Base-by-base conservation (phyloP, 306 rosid species). In the Elaeagnus macrophylla region DNA sequence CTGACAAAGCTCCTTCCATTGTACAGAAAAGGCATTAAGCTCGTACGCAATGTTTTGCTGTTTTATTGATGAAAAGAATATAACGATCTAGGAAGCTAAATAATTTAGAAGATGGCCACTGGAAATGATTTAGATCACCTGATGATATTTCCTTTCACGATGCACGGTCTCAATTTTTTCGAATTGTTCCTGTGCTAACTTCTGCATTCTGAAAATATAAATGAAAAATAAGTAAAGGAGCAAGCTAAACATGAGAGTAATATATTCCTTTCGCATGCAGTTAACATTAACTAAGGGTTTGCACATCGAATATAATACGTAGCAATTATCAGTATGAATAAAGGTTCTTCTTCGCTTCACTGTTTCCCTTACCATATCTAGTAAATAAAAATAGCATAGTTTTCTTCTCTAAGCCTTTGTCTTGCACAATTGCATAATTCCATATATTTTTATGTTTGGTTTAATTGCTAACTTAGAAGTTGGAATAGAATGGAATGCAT, bases 31-130 rank as follows among this genome's bases (percentile, higher is more conserved):
- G 36, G 95, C 95, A 82, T 69, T 81, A 67, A 91, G 96, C 86
- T 91, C 97, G 60, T 75, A 78, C 2, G 96, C 93, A 38, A 96
- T 85, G 61, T 72, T 91, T 87, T 82, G 95, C 96, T 91, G 87
- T 64, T 14, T 16, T 6, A 68, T 35, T 54, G 59, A 67, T 8
- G 45, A 16, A 12, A 16, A 20, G 43, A 14, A 14, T 7, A 43
- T 47, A 19, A 6, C 13, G 48, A 72, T 51, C 19, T 50, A 51
- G 55, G 20, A 41, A 51, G 15, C 43, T 15, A 39, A 66, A 55
- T 40, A 53, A 71, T 20, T 66, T 49, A 40, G 19, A 37, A 48
- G 50, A 65, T 37, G 7, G 12, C 48, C 32, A 32, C 49, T 51
- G 36, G 52, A 46, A 59, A 53, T 63, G 59, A 53, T 62, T 66